Conservation (phyloP, 2,329 filamentous ascomycete genomes). For the Akanthomyces uredinophilus region DNA sequence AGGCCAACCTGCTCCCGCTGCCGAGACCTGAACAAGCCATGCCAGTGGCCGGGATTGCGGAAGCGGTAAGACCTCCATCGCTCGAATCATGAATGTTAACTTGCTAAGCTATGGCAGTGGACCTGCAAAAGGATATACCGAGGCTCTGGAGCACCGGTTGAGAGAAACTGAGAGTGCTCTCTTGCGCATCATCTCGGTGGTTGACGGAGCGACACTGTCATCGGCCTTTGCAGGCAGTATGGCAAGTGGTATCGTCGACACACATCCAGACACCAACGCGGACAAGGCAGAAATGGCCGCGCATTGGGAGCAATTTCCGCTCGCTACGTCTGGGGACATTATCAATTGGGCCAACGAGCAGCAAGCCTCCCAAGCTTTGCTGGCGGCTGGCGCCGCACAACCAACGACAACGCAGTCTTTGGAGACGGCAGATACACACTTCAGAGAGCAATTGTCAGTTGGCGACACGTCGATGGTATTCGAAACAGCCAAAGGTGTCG, state of each 20-base stretch:
- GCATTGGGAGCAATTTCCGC: conserved; percentile 9
- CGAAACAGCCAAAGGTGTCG: neutral
- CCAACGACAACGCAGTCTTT: neutral
- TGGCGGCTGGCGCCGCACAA: neutral
- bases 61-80: conserved; percentile 16
- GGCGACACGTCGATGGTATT: neutral
- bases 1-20: conserved; percentile 19
- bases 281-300: conserved; percentile 9
- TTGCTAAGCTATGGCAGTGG: conserved; percentile 27
- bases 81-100: no score
- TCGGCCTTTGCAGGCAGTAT: conserved; percentile 10
- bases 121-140: conserved; percentile 41
- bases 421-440: neutral
- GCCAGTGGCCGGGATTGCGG: conserved; percentile 17
- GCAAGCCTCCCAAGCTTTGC: neutral
- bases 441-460: neutral
- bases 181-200: conserved; percentile 24
- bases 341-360: conserved; percentile 2
- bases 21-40: conserved; percentile 8
- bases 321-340: neutral
- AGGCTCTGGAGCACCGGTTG: conserved; percentile 37
- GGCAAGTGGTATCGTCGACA: neutral
- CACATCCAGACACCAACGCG: neutral
- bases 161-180: conserved; percentile 36
- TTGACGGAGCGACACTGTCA: neutral